Evolutionary conservation across 768 basidiomycete genomes (phyloP).

Genomic region (Heimioporus sp.): DNA sequence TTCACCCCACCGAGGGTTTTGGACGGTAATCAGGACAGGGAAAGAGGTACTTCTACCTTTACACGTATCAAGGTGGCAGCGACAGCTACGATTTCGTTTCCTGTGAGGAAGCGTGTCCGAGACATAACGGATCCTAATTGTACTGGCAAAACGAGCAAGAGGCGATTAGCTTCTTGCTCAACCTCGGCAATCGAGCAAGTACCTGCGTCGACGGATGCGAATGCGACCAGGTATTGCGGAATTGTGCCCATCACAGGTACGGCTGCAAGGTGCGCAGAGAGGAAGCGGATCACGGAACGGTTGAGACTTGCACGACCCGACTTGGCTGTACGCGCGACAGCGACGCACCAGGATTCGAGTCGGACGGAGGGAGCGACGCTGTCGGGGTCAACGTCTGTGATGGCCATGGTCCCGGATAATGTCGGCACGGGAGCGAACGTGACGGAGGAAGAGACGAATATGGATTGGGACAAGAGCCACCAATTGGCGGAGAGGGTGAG

Average conservation of each 20-base stretch:
- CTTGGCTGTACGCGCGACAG: slow-evolving; percentile 31
- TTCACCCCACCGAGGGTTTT: background rate
- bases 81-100: slow-evolving; percentile 18
- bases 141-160: slow-evolving; percentile 2
- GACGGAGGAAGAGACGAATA: slow-evolving; percentile 7
- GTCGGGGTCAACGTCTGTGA: background rate
- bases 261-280: slow-evolving; percentile 16
- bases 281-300: slow-evolving; percentile 34
- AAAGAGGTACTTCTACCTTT: no score
- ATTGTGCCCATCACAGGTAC: slow-evolving; percentile 15
- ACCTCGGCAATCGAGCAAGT: background rate
- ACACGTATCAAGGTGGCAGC: background rate
- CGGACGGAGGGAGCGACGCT: background rate
- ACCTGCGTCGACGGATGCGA: background rate
- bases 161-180: background rate
- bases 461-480: slow-evolving; percentile 30
- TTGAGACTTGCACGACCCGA: slow-evolving; percentile 45
- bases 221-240: background rate
- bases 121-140: background rate
- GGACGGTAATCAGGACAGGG: background rate
- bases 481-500: slow-evolving; percentile 21
- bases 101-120: slow-evolving; percentile 15
- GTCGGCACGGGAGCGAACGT: background rate
- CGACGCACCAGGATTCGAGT: slow-evolving; percentile 19
- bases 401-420: background rate